Conservation (phyloP, 192 early-diverging fungal genomes). For the Fimicolochytrium jonesii region DNA sequence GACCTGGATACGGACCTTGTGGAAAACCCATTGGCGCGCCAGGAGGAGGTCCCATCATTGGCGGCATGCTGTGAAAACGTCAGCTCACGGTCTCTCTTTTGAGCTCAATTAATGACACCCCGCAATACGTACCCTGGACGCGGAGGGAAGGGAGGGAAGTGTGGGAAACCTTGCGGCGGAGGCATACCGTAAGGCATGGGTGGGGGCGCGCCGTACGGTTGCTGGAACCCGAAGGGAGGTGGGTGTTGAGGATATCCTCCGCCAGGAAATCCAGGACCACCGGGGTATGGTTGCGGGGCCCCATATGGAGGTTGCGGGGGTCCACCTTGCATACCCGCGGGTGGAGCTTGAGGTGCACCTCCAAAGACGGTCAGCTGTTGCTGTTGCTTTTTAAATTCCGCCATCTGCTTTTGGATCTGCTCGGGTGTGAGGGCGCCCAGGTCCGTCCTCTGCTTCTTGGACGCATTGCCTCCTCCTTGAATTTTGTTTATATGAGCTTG, state of each 20-base stretch:
- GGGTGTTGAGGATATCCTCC: constrained; percentile 1
- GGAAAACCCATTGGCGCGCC: not conserved
- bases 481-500: constrained; percentile 54
- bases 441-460: constrained; percentile 19
- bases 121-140: constrained; percentile 15
- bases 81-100: constrained; percentile 4
- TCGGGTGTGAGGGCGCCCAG: constrained; percentile 25
- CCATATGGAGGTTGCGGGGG: constrained; percentile 13
- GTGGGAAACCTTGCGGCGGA: not conserved
- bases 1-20: not conserved
- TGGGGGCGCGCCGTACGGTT: constrained; percentile 9
- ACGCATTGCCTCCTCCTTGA: constrained; percentile 10
- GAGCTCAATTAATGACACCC: not conserved
- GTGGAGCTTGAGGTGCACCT: not conserved
- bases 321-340: constrained; percentile 15
- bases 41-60: constrained; percentile 27
- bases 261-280: not conserved
- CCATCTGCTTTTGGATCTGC: constrained; percentile 32
- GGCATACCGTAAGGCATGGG: constrained; percentile 5
- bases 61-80: constrained; percentile 2
- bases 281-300: not conserved
- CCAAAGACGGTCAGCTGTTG: constrained; percentile 15
- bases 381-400: constrained; percentile 38
- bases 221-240: not conserved
- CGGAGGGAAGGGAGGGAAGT: constrained; percentile 1